Evolutionary conservation across 371 early-diverging fungal species (phyloP).

Genomic region (Zychaea mexicana): DNA sequence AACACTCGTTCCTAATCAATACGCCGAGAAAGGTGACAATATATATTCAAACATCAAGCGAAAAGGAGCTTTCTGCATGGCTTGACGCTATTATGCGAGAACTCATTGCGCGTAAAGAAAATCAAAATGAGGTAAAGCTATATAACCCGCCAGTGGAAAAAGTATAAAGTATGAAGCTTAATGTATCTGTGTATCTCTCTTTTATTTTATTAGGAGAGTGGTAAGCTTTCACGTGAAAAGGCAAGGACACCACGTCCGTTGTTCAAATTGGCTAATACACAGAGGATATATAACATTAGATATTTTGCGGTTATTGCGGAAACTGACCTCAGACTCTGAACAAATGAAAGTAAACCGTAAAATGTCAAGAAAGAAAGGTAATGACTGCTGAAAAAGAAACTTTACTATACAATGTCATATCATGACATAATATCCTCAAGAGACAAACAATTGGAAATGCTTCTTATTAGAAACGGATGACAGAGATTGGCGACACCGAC

Average conservation of each 20-base stretch:
- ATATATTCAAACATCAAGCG: constrained; percentile 41
- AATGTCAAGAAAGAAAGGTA: constrained; percentile 10
- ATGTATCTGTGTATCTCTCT: background rate
- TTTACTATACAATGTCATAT: no score
- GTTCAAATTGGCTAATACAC: no score
- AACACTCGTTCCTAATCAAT: constrained; percentile 25
- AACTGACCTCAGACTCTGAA: constrained; percentile 19
- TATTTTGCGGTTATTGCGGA: constrained; percentile 19
- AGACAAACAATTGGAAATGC: background rate
- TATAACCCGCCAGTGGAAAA: background rate
- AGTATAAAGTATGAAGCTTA: background rate
- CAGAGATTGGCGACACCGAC: constrained; percentile 9
- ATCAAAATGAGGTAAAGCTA: constrained; percentile 19
- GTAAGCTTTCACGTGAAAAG: no score
- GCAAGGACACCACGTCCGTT: no score
- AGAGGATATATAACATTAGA: constrained; percentile 6
- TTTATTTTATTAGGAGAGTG: constrained; percentile 12
- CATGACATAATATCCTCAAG: background rate
- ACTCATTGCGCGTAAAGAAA: constrained; percentile 44
- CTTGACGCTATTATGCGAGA: constrained; percentile 56
- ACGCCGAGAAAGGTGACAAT: constrained; percentile 36
- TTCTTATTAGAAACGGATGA: constrained; percentile 11
- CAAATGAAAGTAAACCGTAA: constrained; percentile 36
- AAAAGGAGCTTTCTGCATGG: constrained; percentile 46
- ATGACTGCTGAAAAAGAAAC: background rate